phyloP scores from a whole-genome alignment of 2,329 filamentous ascomycete species.

The Cladobotryum protrusum region DNA sequence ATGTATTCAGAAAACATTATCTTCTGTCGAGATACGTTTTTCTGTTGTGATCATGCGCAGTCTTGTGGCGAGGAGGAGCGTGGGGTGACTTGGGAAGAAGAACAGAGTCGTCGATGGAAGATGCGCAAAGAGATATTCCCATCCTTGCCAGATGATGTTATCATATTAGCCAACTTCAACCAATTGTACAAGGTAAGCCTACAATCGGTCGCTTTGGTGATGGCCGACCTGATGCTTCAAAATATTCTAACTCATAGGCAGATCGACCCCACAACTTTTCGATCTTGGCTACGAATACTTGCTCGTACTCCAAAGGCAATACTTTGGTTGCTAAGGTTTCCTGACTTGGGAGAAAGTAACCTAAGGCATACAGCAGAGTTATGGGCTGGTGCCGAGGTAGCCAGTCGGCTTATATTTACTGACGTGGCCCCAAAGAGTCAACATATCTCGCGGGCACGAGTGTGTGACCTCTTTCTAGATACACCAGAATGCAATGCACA shows the following conservation, averaged over 20 bases:
- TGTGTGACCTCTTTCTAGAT: slow-evolving; percentile 93
- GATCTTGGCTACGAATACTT: slow-evolving; percentile 90
- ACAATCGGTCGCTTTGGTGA: background rate
- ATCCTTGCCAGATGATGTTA: slow-evolving; percentile 67
- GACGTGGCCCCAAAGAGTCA: slow-evolving; percentile 93
- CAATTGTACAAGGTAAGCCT: slow-evolving; percentile 86
- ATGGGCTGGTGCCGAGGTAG: slow-evolving; percentile 84
- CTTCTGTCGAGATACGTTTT: slow-evolving; percentile 91
- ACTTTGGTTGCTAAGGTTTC: slow-evolving; percentile 94
- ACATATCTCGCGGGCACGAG: slow-evolving; percentile 84
- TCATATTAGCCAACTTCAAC: slow-evolving; percentile 97
- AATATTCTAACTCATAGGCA: slow-evolving; percentile 28
- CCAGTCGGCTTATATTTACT: slow-evolving; percentile 83
- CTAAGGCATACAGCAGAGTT: slow-evolving; percentile 69
- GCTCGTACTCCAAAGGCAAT: slow-evolving; percentile 78
- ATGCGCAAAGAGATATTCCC: slow-evolving; percentile 95
- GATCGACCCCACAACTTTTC: slow-evolving; percentile 96
- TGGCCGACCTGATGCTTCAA: background rate
- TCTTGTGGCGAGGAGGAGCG: slow-evolving; percentile 69
- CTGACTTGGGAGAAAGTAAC: slow-evolving; percentile 84
- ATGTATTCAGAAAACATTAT: slow-evolving; percentile 96
- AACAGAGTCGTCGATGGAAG: slow-evolving; percentile 74
- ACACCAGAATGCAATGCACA: slow-evolving; percentile 98
- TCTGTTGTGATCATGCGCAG: slow-evolving; percentile 95
- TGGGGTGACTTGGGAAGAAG: slow-evolving; percentile 71